Evolutionary conservation across 768 basidiomycete species (phyloP), one percentile per base, ranked within the genome.

Genomic region (Austroboletus eburneus): DNA sequence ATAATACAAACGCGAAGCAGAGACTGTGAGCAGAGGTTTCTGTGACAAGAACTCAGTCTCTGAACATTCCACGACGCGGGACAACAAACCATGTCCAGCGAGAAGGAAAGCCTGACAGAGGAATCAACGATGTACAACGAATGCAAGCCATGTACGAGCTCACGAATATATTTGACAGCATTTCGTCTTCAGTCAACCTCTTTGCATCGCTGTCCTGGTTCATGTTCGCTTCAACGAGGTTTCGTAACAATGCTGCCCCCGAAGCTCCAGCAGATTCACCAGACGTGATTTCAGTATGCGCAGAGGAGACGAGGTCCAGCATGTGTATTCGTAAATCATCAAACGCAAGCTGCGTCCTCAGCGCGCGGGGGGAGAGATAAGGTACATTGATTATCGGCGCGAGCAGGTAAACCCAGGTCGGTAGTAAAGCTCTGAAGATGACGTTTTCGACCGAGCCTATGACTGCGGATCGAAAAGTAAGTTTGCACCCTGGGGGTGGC

Each of bases 101-200:
- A 78, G 56, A 21, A 76, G 64, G 53, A 77, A 78, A 3, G 57
- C 55, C 77, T 78, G 30, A 9, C 2, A 30, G 18, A 37, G 37
- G 30, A 5, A 17, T 43, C 13, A 25, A 17, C 25, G 20, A 17
- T 27, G 27, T 27, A 12, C 7, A 5, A 12, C 12, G 27, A 27
- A 27, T 5, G 25, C 34, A 27, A 27, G 10, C 3, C 22, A 38
- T 33, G 3, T 25, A 30, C 9, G 5, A 14, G 61, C 72, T 51
- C 53, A 76, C 77, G 52, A 75, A 78, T 43, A 72, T 70, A 49
- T 78, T 68, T 4, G 75, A 77, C 6, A 77, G 51, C 12, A 78
- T 45, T 44, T 78, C 76, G 13, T 62, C 71, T 30, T 78, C 75
- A 2, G 69, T 70, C 27, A 78, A 43, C 46, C 49, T 64, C 45